These are phyloP conservation scores for Lyophyllum shimeji DNA, from an alignment of 768 basidiomycete species.

Conservation along the genomic window DNA sequence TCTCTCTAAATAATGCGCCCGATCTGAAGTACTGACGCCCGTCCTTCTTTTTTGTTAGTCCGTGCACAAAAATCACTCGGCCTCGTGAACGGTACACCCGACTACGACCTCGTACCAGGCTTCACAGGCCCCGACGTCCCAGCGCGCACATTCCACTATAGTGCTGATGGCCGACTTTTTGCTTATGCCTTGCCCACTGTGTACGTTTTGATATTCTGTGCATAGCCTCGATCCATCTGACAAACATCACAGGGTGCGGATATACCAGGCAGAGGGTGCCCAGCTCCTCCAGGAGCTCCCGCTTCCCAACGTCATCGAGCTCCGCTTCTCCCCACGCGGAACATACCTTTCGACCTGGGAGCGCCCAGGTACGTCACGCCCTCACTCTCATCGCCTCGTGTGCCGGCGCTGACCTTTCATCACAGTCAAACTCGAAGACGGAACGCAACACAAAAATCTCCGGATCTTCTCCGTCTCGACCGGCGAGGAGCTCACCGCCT, in stretches of 20 bases:
- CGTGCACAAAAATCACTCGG: constrained; percentile 94
- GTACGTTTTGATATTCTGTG: constrained; percentile 45
- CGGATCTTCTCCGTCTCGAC: constrained; percentile 85
- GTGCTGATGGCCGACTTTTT: constrained; percentile 82
- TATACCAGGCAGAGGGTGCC: constrained; percentile 74
- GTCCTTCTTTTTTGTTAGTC: constrained; percentile 43
- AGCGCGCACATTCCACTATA: constrained; percentile 78
- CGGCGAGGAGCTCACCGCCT: constrained; percentile 83
- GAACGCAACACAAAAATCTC: constrained; percentile 90
- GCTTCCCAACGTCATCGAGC: constrained; percentile 74
- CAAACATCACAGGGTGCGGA: constrained; percentile 55
- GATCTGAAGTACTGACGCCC: constrained; percentile 14
- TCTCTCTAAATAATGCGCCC: constrained; percentile 3
- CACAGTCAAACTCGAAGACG: constrained; percentile 83
- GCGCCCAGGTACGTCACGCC: constrained; percentile 58
- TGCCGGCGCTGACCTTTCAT: not conserved
- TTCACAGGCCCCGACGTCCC: constrained; percentile 69
- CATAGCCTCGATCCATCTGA: constrained; percentile 3
- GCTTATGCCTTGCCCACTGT: constrained; percentile 77
- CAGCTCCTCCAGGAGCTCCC: constrained; percentile 74
- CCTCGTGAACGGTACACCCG: constrained; percentile 79
- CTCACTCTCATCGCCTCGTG: not conserved
- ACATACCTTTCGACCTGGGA: constrained; percentile 97
- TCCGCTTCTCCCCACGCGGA: constrained; percentile 91
- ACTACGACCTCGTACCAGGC: constrained; percentile 63